Percentiles rank a stretch among this genome's conserved stretches.
Evolutionary conservation across 345 rosid species (phyloP).

Genomic region (Alliaria petiolata): DNA sequence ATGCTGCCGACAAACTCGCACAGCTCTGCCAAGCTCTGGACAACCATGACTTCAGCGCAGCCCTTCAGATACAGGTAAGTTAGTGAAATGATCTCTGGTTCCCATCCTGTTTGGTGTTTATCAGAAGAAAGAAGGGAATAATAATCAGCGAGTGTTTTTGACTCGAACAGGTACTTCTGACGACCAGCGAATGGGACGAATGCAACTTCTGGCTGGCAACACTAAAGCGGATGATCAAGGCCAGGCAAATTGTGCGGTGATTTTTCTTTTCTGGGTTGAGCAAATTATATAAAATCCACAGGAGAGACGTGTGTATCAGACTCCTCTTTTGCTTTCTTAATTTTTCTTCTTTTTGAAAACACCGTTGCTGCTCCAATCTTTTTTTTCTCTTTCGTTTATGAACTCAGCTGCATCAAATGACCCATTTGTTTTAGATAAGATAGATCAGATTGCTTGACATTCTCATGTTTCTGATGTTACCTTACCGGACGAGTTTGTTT

Average conservation of each 20-base stretch:
- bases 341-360: neutral
- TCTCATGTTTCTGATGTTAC: conserved; percentile 10
- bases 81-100: conserved; percentile 1
- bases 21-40: conserved; percentile 93
- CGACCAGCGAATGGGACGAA: conserved; percentile 98
- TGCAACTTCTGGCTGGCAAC: conserved; percentile 95
- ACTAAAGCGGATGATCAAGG: conserved; percentile 89
- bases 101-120: neutral
- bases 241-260: conserved; percentile 78
- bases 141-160: neutral
- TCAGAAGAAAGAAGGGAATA: too few relatives aligned
- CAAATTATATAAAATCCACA: neutral
- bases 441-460: conserved; percentile 19
- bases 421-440: conserved; percentile 12
- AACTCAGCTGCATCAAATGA: conserved; percentile 1
- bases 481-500: conserved; percentile 7
- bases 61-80: conserved; percentile 88
- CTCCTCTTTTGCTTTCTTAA: conserved; percentile 19
- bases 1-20: conserved; percentile 86
- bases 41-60: conserved; percentile 62
- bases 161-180: conserved; percentile 64
- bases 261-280: neutral
- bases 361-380: too few relatives aligned
- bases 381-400: neutral
- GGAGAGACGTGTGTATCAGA: conserved; percentile 22